Conservation (phyloP, 176 grass and related monocot species). For the Aegilops sharonensis region DNA sequence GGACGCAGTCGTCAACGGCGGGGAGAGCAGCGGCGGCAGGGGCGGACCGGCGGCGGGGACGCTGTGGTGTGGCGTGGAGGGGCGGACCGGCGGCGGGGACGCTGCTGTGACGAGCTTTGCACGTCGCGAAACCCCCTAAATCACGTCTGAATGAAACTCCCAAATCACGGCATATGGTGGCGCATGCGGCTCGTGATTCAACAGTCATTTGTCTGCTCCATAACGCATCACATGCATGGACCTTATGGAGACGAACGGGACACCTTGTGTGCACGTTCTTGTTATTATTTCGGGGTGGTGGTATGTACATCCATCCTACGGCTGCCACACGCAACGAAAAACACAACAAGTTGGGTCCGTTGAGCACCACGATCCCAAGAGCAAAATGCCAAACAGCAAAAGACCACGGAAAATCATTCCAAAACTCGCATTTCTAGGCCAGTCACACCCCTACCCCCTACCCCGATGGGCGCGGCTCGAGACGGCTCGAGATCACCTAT, state of each 20-base stretch:
- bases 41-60: neutral
- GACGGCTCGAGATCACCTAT: neutral
- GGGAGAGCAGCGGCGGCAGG: neutral
- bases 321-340: neutral
- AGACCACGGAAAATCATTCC: slow-evolving; percentile 16
- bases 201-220: too few species aligned
- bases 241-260: too few species aligned
- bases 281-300: slow-evolving; percentile 9
- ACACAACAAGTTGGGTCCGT: neutral
- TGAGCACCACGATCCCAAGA: neutral
- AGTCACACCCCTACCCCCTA: slow-evolving; percentile 6
- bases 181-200: too few species aligned
- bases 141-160: too few species aligned
- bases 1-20: neutral
- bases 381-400: slow-evolving; percentile 38
- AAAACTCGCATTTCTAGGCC: slow-evolving; percentile 38
- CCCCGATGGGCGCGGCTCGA: neutral
- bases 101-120: neutral
- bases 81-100: neutral
- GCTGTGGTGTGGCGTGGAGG: neutral
- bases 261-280: neutral
- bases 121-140: neutral
- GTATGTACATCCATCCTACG: slow-evolving; percentile 4
- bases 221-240: too few species aligned
- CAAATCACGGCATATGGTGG: too few species aligned